Evolutionary conservation across 805 yeast species (phyloP).

Genomic region (Metschnikowia picachoensis): DNA sequence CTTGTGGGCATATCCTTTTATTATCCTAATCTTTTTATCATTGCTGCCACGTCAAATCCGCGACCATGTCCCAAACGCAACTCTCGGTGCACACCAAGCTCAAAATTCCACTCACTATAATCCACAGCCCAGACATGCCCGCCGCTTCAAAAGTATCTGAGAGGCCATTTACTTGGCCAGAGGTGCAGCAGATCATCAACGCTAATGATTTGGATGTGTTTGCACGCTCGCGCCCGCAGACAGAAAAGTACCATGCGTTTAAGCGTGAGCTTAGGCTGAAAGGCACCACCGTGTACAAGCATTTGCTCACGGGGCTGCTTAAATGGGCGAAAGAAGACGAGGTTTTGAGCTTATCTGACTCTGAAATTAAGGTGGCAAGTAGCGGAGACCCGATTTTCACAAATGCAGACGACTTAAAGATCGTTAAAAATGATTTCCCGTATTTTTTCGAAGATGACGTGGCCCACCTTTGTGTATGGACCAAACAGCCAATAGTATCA

Average conservation of each 20-base stretch:
- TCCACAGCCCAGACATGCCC: conserved; percentile 36
- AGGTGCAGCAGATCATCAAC: conserved; percentile 34
- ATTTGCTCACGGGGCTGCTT: conserved; percentile 45
- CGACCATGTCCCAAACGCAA: conserved; percentile 8
- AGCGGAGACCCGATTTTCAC: conserved; percentile 40
- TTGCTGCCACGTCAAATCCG: neutral
- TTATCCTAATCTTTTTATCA: too few species aligned
- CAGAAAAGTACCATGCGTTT: conserved; percentile 44
- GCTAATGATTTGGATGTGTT: conserved; percentile 44
- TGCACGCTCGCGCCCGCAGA: conserved; percentile 44
- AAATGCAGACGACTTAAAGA: conserved; percentile 39
- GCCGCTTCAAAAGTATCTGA: conserved; percentile 31
- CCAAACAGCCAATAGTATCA: conserved; percentile 50
- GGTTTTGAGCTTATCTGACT: conserved; percentile 15
- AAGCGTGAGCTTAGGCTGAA: conserved; percentile 35
- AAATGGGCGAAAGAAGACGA: conserved; percentile 44
- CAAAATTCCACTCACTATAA: conserved; percentile 9
- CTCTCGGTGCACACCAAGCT: conserved; percentile 7
- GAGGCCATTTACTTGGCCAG: conserved; percentile 46
- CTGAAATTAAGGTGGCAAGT: conserved; percentile 19
- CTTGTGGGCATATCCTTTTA: neutral
- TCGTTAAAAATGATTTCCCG: conserved; percentile 60
- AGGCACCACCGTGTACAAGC: conserved; percentile 43
- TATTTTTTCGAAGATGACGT: conserved; percentile 53
- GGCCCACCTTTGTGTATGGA: conserved; percentile 64